Base-by-base conservation (phyloP, 345 rosid species). In the Pugionium cornutum region DNA sequence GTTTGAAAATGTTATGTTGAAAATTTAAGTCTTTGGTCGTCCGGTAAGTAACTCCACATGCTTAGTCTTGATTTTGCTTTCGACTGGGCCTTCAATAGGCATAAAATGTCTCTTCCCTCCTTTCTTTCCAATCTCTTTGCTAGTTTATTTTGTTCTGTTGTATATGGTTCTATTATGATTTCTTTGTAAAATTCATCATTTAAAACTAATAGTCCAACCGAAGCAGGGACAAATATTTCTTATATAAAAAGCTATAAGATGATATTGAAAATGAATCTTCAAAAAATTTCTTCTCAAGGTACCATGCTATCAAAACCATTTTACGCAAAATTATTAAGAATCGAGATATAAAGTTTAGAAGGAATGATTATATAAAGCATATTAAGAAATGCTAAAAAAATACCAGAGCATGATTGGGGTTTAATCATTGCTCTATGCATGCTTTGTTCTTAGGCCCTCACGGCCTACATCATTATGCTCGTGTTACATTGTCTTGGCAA, bases 361-460 rank as follows among this genome's bases (percentile, higher is more conserved):
- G 59, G 44, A 58, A 71, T 64, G 64, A 71, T 62, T 47, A 47
- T 4, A 55, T 39, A 62, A 47, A 53, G 49, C 57, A 53, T 30
- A 10, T 42, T 44, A 44, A 47, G 27, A 10, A 62, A 62, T 47
- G 57, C 51, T 71, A 59, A 32, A 54, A 41, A 47, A 40, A 55
- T 32, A 47, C 26, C 7, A 26, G 34, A 56, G 69, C 70, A 71
- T 72, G 76, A 72, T 72, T 64, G 70, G 66, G 29, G 11, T 41
- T 48, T 41, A 72, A 72, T 72, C 70, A 72, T 64, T 57, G 66
- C 61, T 51, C 70, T 72, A 65, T 64, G 66, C 76, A 72, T 65
- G 76, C 76, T 65, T 18, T 58, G 54, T 18, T 65, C 54, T 72
- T 50, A 64, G 59, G 34, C 60, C 47, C 61, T 72, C 70, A 65